Evolutionary conservation across 1,139 yeast species (phyloP), one percentile per base, ranked within the genome.

Genomic region (Spathaspora sp.): DNA sequence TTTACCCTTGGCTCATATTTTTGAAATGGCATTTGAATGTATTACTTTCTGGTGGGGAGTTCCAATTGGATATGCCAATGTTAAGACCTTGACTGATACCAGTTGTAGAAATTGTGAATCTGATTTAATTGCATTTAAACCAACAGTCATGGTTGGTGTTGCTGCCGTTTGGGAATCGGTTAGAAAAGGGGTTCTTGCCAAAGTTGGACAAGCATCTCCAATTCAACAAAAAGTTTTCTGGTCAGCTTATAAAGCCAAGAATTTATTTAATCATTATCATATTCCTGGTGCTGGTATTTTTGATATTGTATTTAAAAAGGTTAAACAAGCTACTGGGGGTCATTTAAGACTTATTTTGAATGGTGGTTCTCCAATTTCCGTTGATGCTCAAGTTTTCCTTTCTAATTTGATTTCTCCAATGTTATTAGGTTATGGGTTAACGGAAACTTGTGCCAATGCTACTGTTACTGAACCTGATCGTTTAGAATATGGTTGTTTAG

Each of bases 111-210:
- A 93, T 70, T 90, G 96, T 72, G 71, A 80, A 50, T 93, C 97
- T 58, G 99, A 93, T 65, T 81, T 93, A 72, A 80, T 80, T 49
- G 90, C 87, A 62, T 89, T 89, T 69, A 79, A 81, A 65, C 99
- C 99, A 51, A 86, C 97, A 9, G 70, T 93, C 56, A 89, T 93
- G 97, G 97, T 90, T 54, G 99, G 97, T 65, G 99, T 95, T 47
- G 98, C 99, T 13, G 97, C 99, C 2, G 98, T 93, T 46, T 95
- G 97, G 97, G 99, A 93, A 74, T 80, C 86, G 26, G 89, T 93
- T 51, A 86, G 95, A 69, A 93, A 93, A 74, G 99, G 99, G 48
- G 87, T 93, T 49, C 57, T 89, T 53, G 80, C 81, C 46, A 91
- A 91, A 70, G 78, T 95, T 51, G 74, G 76, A 54, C 80, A 81